Conservation (phyloP, 2,329 filamentous ascomycete species). For the Didymella arachidicola region DNA sequence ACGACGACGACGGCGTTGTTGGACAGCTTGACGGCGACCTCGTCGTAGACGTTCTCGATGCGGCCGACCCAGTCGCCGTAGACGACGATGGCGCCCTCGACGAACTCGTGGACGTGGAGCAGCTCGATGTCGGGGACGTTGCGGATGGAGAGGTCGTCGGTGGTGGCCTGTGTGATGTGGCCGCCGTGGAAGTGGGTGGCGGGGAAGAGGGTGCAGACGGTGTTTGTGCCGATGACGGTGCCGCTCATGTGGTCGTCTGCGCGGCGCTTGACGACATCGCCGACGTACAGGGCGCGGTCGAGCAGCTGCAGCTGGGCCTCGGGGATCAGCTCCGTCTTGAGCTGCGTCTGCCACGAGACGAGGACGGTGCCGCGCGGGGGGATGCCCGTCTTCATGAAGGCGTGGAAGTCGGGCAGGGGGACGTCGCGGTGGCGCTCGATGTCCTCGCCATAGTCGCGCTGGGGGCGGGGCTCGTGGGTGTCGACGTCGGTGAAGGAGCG, state of each 20-base stretch:
- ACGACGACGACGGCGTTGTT: constrained; percentile 64
- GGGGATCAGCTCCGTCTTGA: constrained; percentile 52
- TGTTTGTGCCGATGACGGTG: constrained; percentile 60
- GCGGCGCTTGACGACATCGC: constrained; percentile 63
- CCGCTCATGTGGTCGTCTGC: constrained; percentile 61
- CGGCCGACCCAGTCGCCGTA: constrained; percentile 65
- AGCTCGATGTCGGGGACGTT: constrained; percentile 57
- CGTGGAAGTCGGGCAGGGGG: constrained; percentile 42
- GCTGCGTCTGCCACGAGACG: constrained; percentile 57
- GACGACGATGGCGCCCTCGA: constrained; percentile 61
- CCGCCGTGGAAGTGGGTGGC: constrained; percentile 38
- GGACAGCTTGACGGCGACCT: constrained; percentile 59
- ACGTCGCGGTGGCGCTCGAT: constrained; percentile 48
- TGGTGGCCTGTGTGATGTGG: constrained; percentile 32
- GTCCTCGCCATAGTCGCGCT: constrained; percentile 50
- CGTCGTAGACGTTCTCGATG: constrained; percentile 59
- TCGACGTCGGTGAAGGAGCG: constrained; percentile 54
- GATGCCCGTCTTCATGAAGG: constrained; percentile 55
- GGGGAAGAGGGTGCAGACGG: constrained; percentile 56
- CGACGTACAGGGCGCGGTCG: constrained; percentile 63
- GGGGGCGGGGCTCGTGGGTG: constrained; percentile 55
- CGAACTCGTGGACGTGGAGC: constrained; percentile 54
- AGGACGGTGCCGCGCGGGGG: constrained; percentile 62
- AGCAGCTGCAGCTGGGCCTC: constrained; percentile 58
- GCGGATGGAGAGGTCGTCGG: constrained; percentile 48